Percentiles rank a stretch among this genome's conserved stretches.
These are phyloP conservation scores for Lasiodiplodia sp. DNA, from an alignment of 2,329 filamentous ascomycete genomes.

Conservation along the genomic window DNA sequence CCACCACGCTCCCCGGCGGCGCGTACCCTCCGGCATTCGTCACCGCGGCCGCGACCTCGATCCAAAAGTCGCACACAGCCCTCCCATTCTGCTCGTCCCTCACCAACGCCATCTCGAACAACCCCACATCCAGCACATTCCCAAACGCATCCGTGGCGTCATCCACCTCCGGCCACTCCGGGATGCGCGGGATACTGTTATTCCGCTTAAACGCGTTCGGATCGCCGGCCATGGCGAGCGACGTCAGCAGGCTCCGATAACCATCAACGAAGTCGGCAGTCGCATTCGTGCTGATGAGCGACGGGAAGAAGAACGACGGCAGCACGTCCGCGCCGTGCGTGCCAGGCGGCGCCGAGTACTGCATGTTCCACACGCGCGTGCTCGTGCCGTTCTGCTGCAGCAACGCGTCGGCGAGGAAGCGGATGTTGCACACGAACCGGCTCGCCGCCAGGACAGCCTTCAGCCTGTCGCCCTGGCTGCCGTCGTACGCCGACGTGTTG, in stretches of 20 bases:
- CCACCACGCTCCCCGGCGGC: constrained; percentile 3
- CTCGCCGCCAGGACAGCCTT: constrained; percentile 44
- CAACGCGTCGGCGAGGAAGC: constrained; percentile 48
- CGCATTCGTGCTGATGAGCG: constrained; percentile 9
- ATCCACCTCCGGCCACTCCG: constrained; percentile 15
- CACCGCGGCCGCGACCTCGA: constrained; percentile 9
- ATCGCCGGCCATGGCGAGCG: neutral
- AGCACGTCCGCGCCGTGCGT: constrained; percentile 52
- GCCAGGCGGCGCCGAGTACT: constrained; percentile 51
- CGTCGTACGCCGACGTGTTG: no score
- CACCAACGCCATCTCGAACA: neutral
- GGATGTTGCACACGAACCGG: constrained; percentile 42
- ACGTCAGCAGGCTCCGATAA: constrained; percentile 3
- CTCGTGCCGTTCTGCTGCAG: constrained; percentile 15
- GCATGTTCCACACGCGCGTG: constrained; percentile 49
- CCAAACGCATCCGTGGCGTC: neutral
- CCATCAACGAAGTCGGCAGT: constrained; percentile 8
- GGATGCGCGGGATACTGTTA: neutral
- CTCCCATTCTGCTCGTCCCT: neutral
- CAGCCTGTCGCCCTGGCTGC: constrained; percentile 37
- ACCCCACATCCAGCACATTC: constrained; percentile 7
- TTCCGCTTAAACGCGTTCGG: constrained; percentile 2
- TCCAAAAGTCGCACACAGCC: constrained; percentile 9
- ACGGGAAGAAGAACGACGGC: constrained; percentile 33
- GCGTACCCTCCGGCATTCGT: constrained; percentile 4